A percentile compares a stretch with the other conserved stretches of the same genome.
phyloP scores from a whole-genome alignment of 805 yeast species.

The Teunomyces barrocoloradensis region DNA sequence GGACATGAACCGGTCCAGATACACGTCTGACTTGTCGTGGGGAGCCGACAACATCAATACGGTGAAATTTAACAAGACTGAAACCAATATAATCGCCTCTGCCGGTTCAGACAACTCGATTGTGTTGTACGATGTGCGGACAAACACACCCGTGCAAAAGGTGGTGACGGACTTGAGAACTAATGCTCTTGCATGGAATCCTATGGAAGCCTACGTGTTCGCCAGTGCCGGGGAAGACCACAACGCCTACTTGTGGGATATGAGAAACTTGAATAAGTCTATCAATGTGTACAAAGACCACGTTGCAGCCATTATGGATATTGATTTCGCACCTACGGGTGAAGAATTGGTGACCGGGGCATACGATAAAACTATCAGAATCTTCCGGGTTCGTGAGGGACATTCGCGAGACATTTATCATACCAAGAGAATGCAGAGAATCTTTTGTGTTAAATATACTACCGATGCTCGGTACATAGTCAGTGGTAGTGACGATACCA shows the following conservation, averaged over 20 bases:
- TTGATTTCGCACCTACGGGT: constrained; percentile 96
- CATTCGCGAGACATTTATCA: constrained; percentile 95
- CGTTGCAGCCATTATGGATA: constrained; percentile 91
- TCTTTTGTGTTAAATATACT: constrained; percentile 77
- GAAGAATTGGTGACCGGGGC: constrained; percentile 94
- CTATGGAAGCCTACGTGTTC: constrained; percentile 94
- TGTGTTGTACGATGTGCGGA: constrained; percentile 85
- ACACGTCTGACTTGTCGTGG: constrained; percentile 82
- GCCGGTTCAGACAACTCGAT: constrained; percentile 84
- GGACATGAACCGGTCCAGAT: constrained; percentile 80
- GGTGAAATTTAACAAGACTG: constrained; percentile 86
- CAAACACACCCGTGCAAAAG: constrained; percentile 90
- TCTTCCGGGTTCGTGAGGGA: constrained; percentile 73
- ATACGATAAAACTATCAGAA: constrained; percentile 88
- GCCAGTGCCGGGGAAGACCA: constrained; percentile 94
- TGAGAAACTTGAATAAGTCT: constrained; percentile 85
- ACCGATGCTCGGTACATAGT: constrained; percentile 87
- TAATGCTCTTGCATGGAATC: constrained; percentile 91
- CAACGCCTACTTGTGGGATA: constrained; percentile 91
- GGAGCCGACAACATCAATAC: constrained; percentile 88
- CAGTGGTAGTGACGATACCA: constrained; percentile 95
- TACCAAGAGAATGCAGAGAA: constrained; percentile 96
- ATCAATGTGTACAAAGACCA: constrained; percentile 90
- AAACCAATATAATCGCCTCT: constrained; percentile 83
- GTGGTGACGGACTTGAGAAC: constrained; percentile 79